phyloP scores from a whole-genome alignment of 495 filamentous ascomycete genomes.

The Aspergillus homomorphus region DNA sequence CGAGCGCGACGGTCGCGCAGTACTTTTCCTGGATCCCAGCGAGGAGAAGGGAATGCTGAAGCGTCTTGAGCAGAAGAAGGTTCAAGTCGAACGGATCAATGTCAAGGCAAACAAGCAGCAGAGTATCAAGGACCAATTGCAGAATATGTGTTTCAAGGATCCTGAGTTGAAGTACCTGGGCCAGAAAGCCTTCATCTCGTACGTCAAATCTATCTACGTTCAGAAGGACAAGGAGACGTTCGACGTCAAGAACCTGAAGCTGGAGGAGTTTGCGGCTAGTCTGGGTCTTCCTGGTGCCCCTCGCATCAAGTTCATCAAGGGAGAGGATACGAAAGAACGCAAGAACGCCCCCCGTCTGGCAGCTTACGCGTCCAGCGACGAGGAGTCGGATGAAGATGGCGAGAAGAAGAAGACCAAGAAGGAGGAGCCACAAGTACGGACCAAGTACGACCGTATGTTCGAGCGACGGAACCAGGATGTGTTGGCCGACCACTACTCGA shows the following conservation, averaged over 20 bases:
- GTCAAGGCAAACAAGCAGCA: constrained; percentile 86
- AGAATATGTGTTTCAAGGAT: constrained; percentile 93
- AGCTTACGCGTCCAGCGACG: constrained; percentile 46
- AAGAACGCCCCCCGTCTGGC: constrained; percentile 78
- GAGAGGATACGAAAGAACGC: constrained; percentile 74
- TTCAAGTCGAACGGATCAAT: constrained; percentile 79
- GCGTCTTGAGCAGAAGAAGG: constrained; percentile 79
- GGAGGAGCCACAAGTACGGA: constrained; percentile 69
- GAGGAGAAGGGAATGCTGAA: constrained; percentile 86
- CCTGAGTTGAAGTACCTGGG: constrained; percentile 91
- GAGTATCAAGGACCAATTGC: constrained; percentile 75
- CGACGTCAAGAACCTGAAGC: constrained; percentile 69
- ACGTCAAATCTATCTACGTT: constrained; percentile 75
- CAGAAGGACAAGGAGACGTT: constrained; percentile 94
- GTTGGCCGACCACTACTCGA: constrained; percentile 87
- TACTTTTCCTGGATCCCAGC: constrained; percentile 86
- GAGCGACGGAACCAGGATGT: constrained; percentile 92
- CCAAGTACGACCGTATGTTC: constrained; percentile 96
- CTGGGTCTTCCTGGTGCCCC: constrained; percentile 87
- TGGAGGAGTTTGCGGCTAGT: constrained; percentile 83
- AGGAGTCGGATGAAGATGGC: constrained; percentile 50
- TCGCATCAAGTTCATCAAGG: constrained; percentile 86
- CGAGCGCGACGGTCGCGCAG: constrained; percentile 79
- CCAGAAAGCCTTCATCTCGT: constrained; percentile 92
- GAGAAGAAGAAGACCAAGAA: constrained; percentile 45